These are phyloP conservation scores for Penicillium cosmopolitanum DNA, from an alignment of 495 filamentous ascomycete genomes.

Conservation along the genomic window DNA sequence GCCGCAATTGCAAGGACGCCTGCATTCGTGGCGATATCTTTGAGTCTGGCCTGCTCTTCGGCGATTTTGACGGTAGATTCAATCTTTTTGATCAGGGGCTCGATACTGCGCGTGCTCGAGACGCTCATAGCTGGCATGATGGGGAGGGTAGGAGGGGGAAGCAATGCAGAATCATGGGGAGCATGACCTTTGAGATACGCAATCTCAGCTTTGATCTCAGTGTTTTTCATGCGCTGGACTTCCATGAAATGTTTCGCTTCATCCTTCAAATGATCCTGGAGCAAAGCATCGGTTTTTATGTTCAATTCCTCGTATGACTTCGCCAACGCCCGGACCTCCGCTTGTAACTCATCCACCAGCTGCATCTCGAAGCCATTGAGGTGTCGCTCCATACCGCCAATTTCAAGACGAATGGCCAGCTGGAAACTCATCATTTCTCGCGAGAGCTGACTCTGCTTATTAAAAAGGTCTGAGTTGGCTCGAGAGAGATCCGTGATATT, in stretches of 20 bases:
- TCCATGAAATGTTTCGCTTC: constrained; percentile 13
- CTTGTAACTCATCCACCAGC: constrained; percentile 15
- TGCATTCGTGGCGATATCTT: neutral
- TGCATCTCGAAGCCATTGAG: constrained; percentile 15
- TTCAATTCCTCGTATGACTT: constrained; percentile 14
- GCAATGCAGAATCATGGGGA: neutral
- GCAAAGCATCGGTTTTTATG: constrained; percentile 8
- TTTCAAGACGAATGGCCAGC: constrained; percentile 17
- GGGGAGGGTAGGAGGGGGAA: neutral
- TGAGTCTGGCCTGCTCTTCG: neutral
- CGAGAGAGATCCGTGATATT: constrained; percentile 13
- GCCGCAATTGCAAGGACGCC: neutral
- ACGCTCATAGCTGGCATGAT: too few species aligned
- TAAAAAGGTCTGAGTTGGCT: constrained; percentile 15
- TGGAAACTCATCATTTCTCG: constrained; percentile 19
- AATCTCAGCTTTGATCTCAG: constrained; percentile 15
- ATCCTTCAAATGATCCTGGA: constrained; percentile 2
- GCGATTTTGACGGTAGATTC: neutral
- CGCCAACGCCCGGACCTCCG: constrained; percentile 13
- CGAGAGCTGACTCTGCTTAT: constrained; percentile 14
- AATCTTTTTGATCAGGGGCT: constrained; percentile 10
- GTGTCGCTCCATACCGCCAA: constrained; percentile 15
- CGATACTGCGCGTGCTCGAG: neutral
- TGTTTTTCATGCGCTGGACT: constrained; percentile 11
- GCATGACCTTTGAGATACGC: constrained; percentile 10